These are phyloP conservation scores for Heliamphora ciliata DNA, from an alignment of 179 eudicot genomes.

Conservation along the genomic window DNA sequence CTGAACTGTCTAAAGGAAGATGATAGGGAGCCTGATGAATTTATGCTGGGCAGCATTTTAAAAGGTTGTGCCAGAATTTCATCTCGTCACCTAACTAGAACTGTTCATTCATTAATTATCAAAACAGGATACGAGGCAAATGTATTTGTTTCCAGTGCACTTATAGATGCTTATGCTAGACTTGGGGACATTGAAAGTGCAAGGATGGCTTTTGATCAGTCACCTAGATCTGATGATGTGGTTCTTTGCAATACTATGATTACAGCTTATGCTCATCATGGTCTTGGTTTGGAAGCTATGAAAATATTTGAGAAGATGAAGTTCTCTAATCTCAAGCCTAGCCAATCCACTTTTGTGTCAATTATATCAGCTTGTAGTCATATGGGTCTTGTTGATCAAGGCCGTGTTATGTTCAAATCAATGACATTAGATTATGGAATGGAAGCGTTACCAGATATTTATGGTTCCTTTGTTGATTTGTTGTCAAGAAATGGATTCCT, in stretches of 20 bases:
- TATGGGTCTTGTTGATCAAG: constrained; percentile 25
- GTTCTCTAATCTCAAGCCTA: constrained; percentile 17
- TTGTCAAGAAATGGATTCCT: constrained; percentile 27
- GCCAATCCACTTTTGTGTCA: constrained; percentile 27
- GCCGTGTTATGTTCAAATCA: constrained; percentile 25
- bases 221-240: constrained; percentile 17
- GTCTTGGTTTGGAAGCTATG: constrained; percentile 24
- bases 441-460: constrained; percentile 23
- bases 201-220: constrained; percentile 15
- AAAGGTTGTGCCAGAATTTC: constrained; percentile 21
- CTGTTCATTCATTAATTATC: constrained; percentile 16
- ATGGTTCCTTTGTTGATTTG: constrained; percentile 27
- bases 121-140: constrained; percentile 19
- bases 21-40: constrained; percentile 22
- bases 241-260: constrained; percentile 26
- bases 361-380: constrained; percentile 28
- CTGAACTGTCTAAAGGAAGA: constrained; percentile 14
- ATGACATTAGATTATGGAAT: constrained; percentile 25
- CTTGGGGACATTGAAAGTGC: constrained; percentile 27
- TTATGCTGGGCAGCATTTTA: constrained; percentile 22
- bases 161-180: constrained; percentile 27
- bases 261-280: constrained; percentile 30
- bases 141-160: constrained; percentile 22
- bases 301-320: constrained; percentile 26
- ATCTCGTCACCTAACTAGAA: constrained; percentile 18